Evolutionary conservation across 169 alveolate genomes (phyloP), one percentile per base, ranked within the genome.

Genomic region (Toxoplasma gondii): DNA sequence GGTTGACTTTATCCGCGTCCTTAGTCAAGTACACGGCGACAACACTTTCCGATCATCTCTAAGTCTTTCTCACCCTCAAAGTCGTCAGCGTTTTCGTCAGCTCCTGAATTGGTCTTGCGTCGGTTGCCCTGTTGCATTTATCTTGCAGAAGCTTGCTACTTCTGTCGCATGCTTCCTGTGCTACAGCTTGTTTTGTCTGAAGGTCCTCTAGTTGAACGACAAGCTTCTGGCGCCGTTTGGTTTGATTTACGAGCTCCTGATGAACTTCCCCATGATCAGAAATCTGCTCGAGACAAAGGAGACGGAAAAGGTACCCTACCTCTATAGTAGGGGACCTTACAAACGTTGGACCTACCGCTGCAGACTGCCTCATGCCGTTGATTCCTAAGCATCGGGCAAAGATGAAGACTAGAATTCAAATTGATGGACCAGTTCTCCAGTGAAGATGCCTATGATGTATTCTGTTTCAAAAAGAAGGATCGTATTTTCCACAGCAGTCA

Each of bases 41-140:
- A 49, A 1, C 22, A 49, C 58, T 49, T 49, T 49, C 58, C 58
- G 58, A 49, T 12, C 0, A 9, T 49, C 58, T 49, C 58, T 12
- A 49, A 17, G 27, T 9, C 58, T 17, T 49, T 49, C 45, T 78
- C 27, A 82, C 90, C 31, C 36, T 12, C 54, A 82, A 16, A 10
- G 90, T 82, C 69, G 34, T 41, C 31, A 82, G 90, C 34, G 69
- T 82, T 29, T 39, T 31, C 49, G 90, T 24, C 49, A 82, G 67
- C 69, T 82, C 70, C 36, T 82, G 69, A 19, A 82, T n/a, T 1
- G 90, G 90, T 36, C 41, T 39, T 29, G 90, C 31, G 90, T 82
- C 90, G 9, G 90, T 82, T 27, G 67, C 90, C 16, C 39, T 36
- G 39, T 29, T n/a, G 54, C 29, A 82, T n/a, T 82, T 82, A 19